These are phyloP conservation scores for Quercus lobata DNA, from an alignment of 331 rosid species.

Conservation along the genomic window DNA sequence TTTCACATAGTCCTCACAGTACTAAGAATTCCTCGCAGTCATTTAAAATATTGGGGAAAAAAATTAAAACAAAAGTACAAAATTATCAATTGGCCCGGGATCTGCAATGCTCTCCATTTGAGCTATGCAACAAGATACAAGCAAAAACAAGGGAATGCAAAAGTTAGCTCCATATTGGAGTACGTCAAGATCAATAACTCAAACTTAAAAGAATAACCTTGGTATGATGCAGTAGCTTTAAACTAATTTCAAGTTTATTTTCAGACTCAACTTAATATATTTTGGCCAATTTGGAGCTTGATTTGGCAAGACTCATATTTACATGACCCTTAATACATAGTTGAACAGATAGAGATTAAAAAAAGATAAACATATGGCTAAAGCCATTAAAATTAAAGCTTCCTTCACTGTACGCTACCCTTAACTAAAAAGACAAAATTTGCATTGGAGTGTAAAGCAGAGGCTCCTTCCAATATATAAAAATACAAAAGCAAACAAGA, in stretches of 20 bases:
- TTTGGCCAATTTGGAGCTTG: not conserved
- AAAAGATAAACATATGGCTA: too few relatives aligned
- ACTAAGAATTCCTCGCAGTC: too few relatives aligned
- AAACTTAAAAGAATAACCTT: not conserved
- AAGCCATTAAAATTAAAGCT: too few relatives aligned
- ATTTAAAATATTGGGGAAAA: not conserved
- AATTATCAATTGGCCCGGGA: slow-evolving; percentile 70
- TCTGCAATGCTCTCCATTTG: slow-evolving; percentile 55
- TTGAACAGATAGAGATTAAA: not conserved
- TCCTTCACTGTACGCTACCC: too few relatives aligned
- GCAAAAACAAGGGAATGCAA: not conserved
- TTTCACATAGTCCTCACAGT: too few relatives aligned
- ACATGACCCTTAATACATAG: not conserved
- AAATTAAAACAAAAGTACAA: slow-evolving; percentile 34
- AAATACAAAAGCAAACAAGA: not conserved
- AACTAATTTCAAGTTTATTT: not conserved
- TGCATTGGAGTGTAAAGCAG: not conserved
- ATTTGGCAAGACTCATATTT: not conserved
- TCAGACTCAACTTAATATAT: not conserved
- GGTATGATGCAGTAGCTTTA: not conserved
- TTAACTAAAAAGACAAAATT: too few relatives aligned
- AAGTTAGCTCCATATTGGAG: not conserved
- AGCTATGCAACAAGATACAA: not conserved
- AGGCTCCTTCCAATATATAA: not conserved
- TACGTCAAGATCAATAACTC: not conserved